A percentile compares a stretch with the other conserved stretches of the same genome.
These are phyloP conservation scores for Diplodia mutila DNA, from an alignment of 2,329 filamentous ascomycete species.

Conservation along the genomic window DNA sequence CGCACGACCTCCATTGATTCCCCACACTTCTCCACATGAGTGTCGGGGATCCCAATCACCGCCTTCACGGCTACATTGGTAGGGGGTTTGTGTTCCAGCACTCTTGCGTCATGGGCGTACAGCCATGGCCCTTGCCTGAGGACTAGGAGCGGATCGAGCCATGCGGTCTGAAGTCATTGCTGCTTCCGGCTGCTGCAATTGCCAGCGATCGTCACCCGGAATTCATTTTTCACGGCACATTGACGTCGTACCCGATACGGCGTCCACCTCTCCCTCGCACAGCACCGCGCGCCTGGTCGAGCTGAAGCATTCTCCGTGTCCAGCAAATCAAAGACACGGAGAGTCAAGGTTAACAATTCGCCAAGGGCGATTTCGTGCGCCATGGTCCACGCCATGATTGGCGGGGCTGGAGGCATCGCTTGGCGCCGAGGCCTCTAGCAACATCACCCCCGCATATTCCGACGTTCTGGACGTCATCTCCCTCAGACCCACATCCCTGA, in stretches of 20 bases:
- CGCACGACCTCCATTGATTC: not conserved
- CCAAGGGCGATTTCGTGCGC: conserved; percentile 46
- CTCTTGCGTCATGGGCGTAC: not conserved
- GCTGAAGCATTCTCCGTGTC: conserved; percentile 31
- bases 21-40: not conserved
- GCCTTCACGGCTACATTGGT: conserved; percentile 39
- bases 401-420: conserved; percentile 33
- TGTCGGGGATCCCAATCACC: not conserved
- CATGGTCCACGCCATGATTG: conserved; percentile 44
- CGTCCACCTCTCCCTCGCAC: conserved; percentile 33
- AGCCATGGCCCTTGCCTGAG: conserved; percentile 43
- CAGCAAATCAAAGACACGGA: conserved; percentile 29
- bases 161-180: conserved; percentile 39
- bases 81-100: not conserved
- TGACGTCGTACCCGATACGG: conserved; percentile 42
- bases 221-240: conserved; percentile 32
- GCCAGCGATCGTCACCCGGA: conserved; percentile 12
- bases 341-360: conserved; percentile 30
- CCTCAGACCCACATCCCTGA: conserved; percentile 39
- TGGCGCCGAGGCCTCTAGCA: conserved; percentile 42
- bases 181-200: conserved; percentile 33
- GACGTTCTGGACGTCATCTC: conserved; percentile 42
- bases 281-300: conserved; percentile 32
- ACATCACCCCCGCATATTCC: conserved; percentile 34
- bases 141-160: conserved; percentile 38